Base-by-base conservation (phyloP, 306 rosid species). In the Ormosia emarginata region DNA sequence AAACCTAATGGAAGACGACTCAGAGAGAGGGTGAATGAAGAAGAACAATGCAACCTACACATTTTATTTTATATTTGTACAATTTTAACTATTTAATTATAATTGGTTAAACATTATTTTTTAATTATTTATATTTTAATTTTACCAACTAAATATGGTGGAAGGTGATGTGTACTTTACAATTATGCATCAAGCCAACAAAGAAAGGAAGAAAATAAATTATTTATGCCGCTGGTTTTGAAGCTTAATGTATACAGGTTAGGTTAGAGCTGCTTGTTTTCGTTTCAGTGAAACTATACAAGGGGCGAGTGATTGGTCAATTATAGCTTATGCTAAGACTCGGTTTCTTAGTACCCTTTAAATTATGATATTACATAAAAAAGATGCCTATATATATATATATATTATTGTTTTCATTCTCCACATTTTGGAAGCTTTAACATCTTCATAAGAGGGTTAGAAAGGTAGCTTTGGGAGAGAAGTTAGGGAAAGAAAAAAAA, bases 211-310 rank as follows among this genome's bases (percentile, higher is more conserved):
- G 52, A 18, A 75, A 56, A 65, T 8, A 44, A 62, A 40, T 29
- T 8, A 77, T 52, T 33, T 12, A 8, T 86, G 91, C 90, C 83
- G 67, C 88, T 88, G 84, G 93, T 91, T 89, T 91, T 86, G 63
- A 80, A 73, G 78, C 39, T 78, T 65, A 79, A 55, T 15, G 52
- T 57, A 37, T 67, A 71, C 75, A 36, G 75, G 83, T 78, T 44
- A 59, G 76, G 77, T 84, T 85, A 68, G 67, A 82, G 85, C 85
- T 47, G 71, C 87, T 85, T 55, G 88, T 89, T 89, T 87, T 75
- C 18, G 30, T 77, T 82, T 83, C 61, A 11, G 29, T 75, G 33
- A 59, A 77, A 74, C 79, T 40, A 82, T 85, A 85, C 88, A 83
- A 68, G 87, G 88, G 91, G 90, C 85, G 78, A 58, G 32, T 50